phyloP scores from a whole-genome alignment of 2,329 filamentous ascomycete genomes.

The Botrytis medusae region DNA sequence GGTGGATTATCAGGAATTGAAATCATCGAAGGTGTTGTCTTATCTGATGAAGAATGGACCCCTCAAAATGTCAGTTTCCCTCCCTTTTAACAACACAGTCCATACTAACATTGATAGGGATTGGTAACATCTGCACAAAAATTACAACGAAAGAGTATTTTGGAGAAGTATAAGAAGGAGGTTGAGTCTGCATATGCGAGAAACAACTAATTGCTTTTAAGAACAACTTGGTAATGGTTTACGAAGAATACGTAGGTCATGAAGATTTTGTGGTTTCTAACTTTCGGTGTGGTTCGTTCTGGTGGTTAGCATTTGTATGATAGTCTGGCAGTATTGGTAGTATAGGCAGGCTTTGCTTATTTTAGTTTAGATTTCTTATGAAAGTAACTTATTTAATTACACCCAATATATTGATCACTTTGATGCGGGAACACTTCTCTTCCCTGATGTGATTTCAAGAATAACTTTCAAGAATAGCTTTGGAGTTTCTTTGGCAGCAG shows the following conservation, averaged over 20 bases:
- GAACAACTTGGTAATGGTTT: background rate
- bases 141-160: slow-evolving; percentile 67
- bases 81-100: slow-evolving; percentile 36
- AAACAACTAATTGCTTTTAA: slow-evolving; percentile 25
- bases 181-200: slow-evolving; percentile 46
- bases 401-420: background rate
- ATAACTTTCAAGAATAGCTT: background rate
- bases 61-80: slow-evolving; percentile 69
- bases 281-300: background rate
- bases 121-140: slow-evolving; percentile 71
- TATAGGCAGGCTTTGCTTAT: slow-evolving; percentile 15
- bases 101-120: slow-evolving; percentile 48
- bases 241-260: slow-evolving; percentile 17
- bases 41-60: slow-evolving; percentile 86
- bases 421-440: background rate
- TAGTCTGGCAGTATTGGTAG: slow-evolving; percentile 13
- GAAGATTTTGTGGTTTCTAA: background rate
- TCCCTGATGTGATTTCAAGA: background rate
- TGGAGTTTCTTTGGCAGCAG: too few relatives aligned
- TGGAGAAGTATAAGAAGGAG: slow-evolving; percentile 60
- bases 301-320: slow-evolving; percentile 22
- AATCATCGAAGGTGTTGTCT: slow-evolving; percentile 71
- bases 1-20: slow-evolving; percentile 70
- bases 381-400: background rate
- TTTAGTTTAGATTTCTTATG: slow-evolving; percentile 14